Evolutionary conservation across 176 grass and related monocot genomes (phyloP).

Genomic region (Puccinellia tenuiflora): DNA sequence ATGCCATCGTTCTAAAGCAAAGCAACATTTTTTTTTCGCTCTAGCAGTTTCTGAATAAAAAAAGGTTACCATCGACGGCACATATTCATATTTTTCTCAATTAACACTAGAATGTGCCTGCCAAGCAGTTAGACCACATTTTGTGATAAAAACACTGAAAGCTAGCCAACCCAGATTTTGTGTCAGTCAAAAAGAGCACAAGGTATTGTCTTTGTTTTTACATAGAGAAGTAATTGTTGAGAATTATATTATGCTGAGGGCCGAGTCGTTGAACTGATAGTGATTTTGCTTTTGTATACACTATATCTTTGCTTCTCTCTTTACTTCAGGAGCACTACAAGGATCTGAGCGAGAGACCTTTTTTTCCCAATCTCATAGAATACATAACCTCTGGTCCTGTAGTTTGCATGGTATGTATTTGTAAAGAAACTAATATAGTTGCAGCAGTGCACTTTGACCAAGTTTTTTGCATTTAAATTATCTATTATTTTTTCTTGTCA

Average conservation of each 20-base stretch:
- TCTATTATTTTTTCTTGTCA: conserved; percentile 21
- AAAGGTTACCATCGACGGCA: neutral
- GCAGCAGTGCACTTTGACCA: neutral
- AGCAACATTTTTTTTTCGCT: neutral
- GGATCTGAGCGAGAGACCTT: conserved; percentile 80
- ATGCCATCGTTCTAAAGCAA: neutral
- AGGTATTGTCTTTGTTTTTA: neutral
- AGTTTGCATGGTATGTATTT: conserved; percentile 86
- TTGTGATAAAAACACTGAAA: neutral
- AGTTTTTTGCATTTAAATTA: neutral
- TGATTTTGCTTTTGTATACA: neutral
- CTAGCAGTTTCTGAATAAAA: neutral
- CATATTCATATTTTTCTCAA: neutral
- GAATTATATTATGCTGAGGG: neutral
- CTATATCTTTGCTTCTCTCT: neutral
- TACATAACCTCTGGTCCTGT: conserved; percentile 97
- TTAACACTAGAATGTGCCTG: neutral
- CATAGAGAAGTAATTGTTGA: neutral
- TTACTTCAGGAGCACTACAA: conserved; percentile 87
- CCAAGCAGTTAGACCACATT: neutral
- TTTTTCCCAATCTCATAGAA: conserved; percentile 69
- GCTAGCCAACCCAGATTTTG: neutral
- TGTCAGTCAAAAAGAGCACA: neutral
- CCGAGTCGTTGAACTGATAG: neutral
- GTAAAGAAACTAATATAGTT: neutral